A percentile compares a stretch with the other conserved stretches of the same genome.
Conservation (phyloP, 2,329 filamentous ascomycete species). For the Curvularia verruculosa region DNA sequence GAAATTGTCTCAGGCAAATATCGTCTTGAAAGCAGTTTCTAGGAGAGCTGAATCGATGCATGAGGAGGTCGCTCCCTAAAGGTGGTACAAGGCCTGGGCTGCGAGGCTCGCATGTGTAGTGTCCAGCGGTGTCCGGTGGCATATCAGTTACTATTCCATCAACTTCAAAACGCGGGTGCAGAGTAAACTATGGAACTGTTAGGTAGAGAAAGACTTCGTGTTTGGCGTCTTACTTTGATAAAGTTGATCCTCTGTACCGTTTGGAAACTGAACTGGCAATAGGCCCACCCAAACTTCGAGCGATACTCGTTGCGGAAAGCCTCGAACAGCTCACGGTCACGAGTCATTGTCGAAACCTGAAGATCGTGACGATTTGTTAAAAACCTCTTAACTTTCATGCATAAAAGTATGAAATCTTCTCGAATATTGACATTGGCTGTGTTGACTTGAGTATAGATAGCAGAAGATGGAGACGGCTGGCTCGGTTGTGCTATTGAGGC, state of each 20-base stretch:
- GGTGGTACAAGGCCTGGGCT: not conserved
- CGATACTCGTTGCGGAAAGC: not conserved
- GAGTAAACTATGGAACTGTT: not conserved
- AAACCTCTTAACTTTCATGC: not conserved
- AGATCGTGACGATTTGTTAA: constrained; percentile 1
- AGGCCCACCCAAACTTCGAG: not conserved
- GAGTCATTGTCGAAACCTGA: not conserved
- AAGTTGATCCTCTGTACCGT: constrained; percentile 1
- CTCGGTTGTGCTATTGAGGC: not conserved
- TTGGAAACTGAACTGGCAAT: not conserved
- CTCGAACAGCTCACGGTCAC: not conserved
- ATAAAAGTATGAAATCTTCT: constrained; percentile 7
- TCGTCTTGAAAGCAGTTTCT: not conserved
- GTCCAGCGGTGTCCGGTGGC: not conserved
- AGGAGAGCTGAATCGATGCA: constrained; percentile 5
- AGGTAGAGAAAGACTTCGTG: not conserved
- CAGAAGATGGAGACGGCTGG: not conserved
- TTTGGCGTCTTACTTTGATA: not conserved
- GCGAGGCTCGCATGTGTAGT: constrained; percentile 3
- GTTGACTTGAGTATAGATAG: not conserved
- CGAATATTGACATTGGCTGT: not conserved
- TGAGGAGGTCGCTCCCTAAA: constrained; percentile 1
- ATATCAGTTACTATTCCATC: not conserved
- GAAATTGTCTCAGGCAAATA: constrained; percentile 5
- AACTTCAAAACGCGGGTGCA: not conserved